Percentiles rank a stretch among this genome's conserved stretches.
These are phyloP conservation scores for Microascus cirrosus DNA, from an alignment of 2,329 filamentous ascomycete species.

Conservation along the genomic window DNA sequence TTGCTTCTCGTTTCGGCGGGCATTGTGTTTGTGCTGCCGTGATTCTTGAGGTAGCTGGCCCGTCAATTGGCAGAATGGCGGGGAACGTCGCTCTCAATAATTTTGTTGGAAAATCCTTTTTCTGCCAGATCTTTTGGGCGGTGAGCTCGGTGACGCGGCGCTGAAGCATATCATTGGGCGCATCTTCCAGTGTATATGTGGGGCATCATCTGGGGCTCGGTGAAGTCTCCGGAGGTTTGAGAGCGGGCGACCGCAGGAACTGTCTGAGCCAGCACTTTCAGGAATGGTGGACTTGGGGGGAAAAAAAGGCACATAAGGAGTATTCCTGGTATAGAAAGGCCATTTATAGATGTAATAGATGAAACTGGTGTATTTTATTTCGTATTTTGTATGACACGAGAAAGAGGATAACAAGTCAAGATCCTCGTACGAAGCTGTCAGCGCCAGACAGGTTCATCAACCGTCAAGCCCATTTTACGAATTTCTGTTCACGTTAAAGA, in stretches of 20 bases:
- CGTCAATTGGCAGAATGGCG: background rate
- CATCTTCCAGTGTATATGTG: background rate
- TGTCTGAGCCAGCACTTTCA: background rate
- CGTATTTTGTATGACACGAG: too few relatives aligned
- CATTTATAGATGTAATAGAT: too few relatives aligned
- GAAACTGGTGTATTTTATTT: too few relatives aligned
- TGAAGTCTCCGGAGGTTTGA: background rate
- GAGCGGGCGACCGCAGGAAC: background rate
- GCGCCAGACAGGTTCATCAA: too few relatives aligned
- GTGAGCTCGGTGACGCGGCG: background rate
- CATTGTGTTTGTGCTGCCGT: slow-evolving; percentile 21
- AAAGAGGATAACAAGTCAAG: too few relatives aligned
- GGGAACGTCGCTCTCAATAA: background rate
- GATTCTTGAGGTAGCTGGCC: background rate
- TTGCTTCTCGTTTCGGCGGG: slow-evolving; percentile 30
- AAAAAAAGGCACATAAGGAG: too few relatives aligned
- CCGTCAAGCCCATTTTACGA: too few relatives aligned
- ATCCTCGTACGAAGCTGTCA: too few relatives aligned
- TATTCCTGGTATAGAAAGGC: too few relatives aligned
- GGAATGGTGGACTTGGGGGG: too few relatives aligned
- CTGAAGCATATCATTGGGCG: background rate
- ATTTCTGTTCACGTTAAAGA: too few relatives aligned
- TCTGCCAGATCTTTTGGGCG: slow-evolving; percentile 3
- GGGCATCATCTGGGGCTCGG: background rate
- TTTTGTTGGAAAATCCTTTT: slow-evolving; percentile 3